Base-by-base conservation (phyloP, 164 flowering plant genomes). In the Umbellularia californica region DNA sequence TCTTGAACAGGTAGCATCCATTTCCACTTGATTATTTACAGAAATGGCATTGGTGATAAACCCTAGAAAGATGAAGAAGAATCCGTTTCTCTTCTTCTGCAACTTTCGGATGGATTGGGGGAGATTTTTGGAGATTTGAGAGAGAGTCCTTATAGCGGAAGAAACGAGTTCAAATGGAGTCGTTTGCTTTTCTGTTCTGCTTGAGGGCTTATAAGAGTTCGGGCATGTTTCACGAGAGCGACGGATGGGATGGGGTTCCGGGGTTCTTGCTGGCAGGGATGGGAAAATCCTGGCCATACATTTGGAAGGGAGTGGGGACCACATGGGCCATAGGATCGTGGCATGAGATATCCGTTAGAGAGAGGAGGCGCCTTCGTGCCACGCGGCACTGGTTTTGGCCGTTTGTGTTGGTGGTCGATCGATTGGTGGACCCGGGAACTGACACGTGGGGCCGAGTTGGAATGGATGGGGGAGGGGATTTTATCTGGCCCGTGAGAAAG, bases 1-100 rank as follows among this genome's bases (percentile, higher is more conserved):
- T 76, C 84, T 82, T 68, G 90, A 82, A 81, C 77, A 74, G 27
- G 47, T 41, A 5, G 85, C 79, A 77, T 85, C 88, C 91, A 85
- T 87, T 71, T 14, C n/a, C 35, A 35, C 71, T n/a, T 47, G 5
- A n/a, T 14, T 66, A 2, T 67, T 77, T 13, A 82, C 55, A 62
- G 60, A 70, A 81, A 76, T 60, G 82, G 75, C 87, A 86, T 84
- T 15, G 17, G 50, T 15, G 47, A 51, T 14, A 15, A 11, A 7
- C 17, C 33, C 15, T 24, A 41, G 24, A 23, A 23, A 64, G 23
- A 14, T 2, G 12, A 25, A 4, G 69, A 67, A 67, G 33, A 33
- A 67, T 15, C 47, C 47, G 28, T 25, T 17, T 14, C 6, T 14
- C 28, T 14, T 6, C 69, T 30, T 30, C 35, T 30, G 35, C 35